Base-by-base conservation (phyloP, 352 stramenopile genomes). In the Pythium grandisporangium region DNA sequence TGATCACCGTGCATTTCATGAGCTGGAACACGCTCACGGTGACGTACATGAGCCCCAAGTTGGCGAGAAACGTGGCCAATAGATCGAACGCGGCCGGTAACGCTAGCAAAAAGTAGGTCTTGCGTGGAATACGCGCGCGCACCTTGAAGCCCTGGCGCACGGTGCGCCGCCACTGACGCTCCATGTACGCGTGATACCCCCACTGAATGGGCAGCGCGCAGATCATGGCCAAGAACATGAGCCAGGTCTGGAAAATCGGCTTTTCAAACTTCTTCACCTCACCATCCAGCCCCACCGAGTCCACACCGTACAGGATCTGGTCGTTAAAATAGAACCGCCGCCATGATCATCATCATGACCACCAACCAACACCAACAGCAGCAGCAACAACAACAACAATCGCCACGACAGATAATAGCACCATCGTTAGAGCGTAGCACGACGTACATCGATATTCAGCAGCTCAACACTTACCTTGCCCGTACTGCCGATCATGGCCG, bases 191-290 rank as follows among this genome's bases (percentile, higher is more conserved):
- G 45, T 86, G 79, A 51, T 93, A 93, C 7, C 51, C 51, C 63
- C 70, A 94, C 54, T 98, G 93, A 56, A 98, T 96, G 13, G 88
- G 66, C 13, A 98, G 59, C 16, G 85, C 90, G 51, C 96, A 96
- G 20, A 91, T 52, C 93, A 98, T 98, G 29, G 91, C 90, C 6
- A 97, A 61, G 63, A 98, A 98, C 92, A 98, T 98, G 51, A 95
- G 84, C 71, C 94, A 97, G 13, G 93, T 97, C 66, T 97, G 88
- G 67, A 97, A 97, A 36, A 98, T 82, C 33, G 93, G 90, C 52
- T 97, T 97, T 35, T 93, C 69, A 56, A 98, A 98, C 33, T 84
- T 77, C 63, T 96, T 93, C 12, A 88, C 54, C 38, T 92, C 61
- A 14, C 86, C 90, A 20, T 87, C 70, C 8, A 96, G 71, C 4